Evolutionary conservation across 2,329 filamentous ascomycete species (phyloP).

Genomic region (Aspergillus sergii): DNA sequence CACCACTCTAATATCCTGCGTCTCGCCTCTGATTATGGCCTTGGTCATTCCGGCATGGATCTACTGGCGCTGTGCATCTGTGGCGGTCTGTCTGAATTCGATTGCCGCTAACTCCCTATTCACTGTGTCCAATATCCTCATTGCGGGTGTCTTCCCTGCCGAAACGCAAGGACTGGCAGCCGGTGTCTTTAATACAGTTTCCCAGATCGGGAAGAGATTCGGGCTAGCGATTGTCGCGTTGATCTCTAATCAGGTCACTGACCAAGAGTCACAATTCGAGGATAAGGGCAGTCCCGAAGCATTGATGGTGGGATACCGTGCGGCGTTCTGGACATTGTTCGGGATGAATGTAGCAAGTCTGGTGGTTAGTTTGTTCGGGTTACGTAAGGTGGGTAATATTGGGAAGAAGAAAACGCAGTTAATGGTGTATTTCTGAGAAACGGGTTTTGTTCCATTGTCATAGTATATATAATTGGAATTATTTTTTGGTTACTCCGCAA

Average conservation of each 20-base stretch:
- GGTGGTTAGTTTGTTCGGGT: background rate
- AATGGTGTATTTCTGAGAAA: background rate
- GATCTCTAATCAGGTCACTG: conserved; percentile 38
- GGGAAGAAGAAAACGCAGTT: conserved; percentile 8
- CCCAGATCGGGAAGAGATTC: conserved; percentile 58
- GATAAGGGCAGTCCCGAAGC: conserved; percentile 23
- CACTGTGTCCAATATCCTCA: conserved; percentile 58
- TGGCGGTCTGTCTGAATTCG: background rate
- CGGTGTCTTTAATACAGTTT: conserved; percentile 61
- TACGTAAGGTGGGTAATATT: background rate
- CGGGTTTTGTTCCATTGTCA: background rate
- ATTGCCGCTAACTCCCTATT: conserved; percentile 42
- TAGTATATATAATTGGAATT: background rate
- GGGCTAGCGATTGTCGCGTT: conserved; percentile 54
- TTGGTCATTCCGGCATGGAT: conserved; percentile 13
- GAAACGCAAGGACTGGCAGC: conserved; percentile 60
- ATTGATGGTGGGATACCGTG: conserved; percentile 53
- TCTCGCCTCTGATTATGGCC: background rate
- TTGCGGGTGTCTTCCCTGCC: conserved; percentile 57
- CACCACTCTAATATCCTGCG: background rate
- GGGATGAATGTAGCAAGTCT: background rate
- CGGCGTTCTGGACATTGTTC: conserved; percentile 49
- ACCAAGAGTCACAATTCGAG: conserved; percentile 17
- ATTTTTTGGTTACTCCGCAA: fast-evolving
- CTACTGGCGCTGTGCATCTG: conserved; percentile 17